Evolutionary conservation across 139 green algal species (phyloP).

Genomic region (Gonium pectorale): DNA sequence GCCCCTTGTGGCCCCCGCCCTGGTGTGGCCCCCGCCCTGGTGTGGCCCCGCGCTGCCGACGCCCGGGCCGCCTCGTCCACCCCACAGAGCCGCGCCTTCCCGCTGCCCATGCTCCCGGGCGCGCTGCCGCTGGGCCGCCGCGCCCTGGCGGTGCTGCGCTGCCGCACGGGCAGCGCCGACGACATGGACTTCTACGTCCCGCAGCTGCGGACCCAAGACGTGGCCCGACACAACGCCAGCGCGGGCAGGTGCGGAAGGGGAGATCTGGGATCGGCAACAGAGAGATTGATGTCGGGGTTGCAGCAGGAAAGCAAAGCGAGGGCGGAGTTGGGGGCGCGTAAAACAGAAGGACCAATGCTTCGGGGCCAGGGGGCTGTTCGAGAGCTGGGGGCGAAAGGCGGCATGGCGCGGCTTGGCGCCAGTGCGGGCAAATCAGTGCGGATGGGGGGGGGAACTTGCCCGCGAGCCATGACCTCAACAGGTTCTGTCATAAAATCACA

Average conservation of each 20-base stretch:
- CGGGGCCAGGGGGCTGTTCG: too few relatives aligned
- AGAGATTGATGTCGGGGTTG: background rate
- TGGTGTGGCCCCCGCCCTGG: too few relatives aligned
- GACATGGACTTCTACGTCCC: conserved; percentile 41
- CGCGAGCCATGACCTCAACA: background rate
- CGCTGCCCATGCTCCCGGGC: background rate
- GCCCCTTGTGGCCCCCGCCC: too few relatives aligned
- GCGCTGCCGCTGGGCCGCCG: conserved; percentile 33
- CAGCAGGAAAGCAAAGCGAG: background rate
- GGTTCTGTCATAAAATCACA: too few relatives aligned
- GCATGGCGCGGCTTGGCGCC: background rate
- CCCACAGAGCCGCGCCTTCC: conserved; percentile 3
- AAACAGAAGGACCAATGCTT: too few relatives aligned
- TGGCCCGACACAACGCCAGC: background rate
- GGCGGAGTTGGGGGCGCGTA: too few relatives aligned
- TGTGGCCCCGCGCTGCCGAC: too few relatives aligned
- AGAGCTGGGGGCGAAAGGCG: background rate
- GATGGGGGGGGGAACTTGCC: background rate
- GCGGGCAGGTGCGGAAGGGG: conserved; percentile 39
- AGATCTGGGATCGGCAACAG: too few relatives aligned
- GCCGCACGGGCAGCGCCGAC: conserved; percentile 35
- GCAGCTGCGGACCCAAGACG: conserved; percentile 1
- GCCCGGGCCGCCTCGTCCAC: too few relatives aligned
- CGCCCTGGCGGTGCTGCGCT: conserved; percentile 14
- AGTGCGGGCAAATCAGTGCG: conserved; percentile 13